Conservation (phyloP, 1,284 basidiomycete genomes). For the Fomitiporia mediterranea region DNA sequence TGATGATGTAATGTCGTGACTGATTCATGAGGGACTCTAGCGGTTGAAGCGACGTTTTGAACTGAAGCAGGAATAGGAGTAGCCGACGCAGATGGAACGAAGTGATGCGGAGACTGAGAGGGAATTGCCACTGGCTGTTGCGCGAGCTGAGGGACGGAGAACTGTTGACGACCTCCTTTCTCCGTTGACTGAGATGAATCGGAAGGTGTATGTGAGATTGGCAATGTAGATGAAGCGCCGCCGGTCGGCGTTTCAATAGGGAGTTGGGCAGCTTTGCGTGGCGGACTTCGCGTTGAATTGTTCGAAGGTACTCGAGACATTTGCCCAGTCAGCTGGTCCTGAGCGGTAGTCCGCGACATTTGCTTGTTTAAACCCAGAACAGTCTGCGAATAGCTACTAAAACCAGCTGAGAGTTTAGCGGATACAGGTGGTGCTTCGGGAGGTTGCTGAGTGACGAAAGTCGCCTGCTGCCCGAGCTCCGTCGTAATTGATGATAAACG, state of each 20-base stretch:
- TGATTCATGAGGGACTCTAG: conserved; percentile 16
- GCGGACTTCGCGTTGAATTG: conserved; percentile 14
- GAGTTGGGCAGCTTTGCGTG: not conserved
- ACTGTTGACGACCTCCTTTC: not conserved
- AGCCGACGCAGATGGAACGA: not conserved
- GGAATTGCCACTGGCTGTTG: not conserved
- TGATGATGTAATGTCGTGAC: conserved; percentile 6
- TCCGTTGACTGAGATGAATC: conserved; percentile 5
- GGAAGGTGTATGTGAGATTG: conserved; percentile 10
- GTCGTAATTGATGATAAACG: not conserved
- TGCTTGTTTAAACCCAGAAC: not conserved
- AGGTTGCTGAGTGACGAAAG: not conserved
- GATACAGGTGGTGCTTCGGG: not conserved
- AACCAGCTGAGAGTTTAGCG: not conserved
- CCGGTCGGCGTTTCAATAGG: not conserved
- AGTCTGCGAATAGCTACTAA: not conserved
- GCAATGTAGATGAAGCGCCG: not conserved
- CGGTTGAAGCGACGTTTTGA: conserved; percentile 9
- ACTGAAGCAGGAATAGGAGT: conserved; percentile 15
- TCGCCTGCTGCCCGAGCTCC: not conserved
- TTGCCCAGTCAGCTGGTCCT: not conserved
- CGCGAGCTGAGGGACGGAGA: not conserved
- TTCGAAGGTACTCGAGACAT: conserved; percentile 15
- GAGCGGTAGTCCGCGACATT: not conserved
- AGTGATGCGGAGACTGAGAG: not conserved